phyloP scores from a whole-genome alignment of 225 moss, liverwort and hornwort species.

The Anthoceros angustus region DNA sequence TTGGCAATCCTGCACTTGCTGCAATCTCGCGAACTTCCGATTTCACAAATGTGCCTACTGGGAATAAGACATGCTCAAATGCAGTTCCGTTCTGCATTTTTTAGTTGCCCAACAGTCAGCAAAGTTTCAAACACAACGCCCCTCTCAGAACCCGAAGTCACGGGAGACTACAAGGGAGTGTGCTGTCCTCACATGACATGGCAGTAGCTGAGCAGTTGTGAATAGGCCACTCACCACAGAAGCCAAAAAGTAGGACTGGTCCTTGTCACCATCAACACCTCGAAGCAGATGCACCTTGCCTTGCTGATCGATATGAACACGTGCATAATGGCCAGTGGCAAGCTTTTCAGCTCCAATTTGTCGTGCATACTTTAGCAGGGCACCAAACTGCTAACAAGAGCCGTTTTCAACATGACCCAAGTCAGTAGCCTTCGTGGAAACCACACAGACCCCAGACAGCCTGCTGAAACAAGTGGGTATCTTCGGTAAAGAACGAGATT shows the following conservation, averaged over 20 bases:
- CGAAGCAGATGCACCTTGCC: conserved; percentile 64
- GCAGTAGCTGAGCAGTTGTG: neutral
- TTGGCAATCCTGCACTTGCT: conserved; percentile 47
- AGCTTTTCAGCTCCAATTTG: conserved; percentile 74
- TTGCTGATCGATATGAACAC: conserved; percentile 28
- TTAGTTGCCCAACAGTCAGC: neutral
- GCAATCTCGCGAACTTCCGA: conserved; percentile 55
- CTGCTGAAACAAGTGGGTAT: too few species aligned
- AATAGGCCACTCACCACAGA: conserved; percentile 50
- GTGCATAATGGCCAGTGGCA: conserved; percentile 94
- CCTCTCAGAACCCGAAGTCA: neutral
- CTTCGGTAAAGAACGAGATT: too few species aligned
- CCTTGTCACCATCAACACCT: conserved; percentile 59
- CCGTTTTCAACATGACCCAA: neutral
- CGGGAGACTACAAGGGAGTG: neutral
- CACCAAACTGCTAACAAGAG: conserved; percentile 47
- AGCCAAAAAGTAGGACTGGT: conserved; percentile 92
- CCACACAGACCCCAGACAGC: too few species aligned
- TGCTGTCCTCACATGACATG: neutral
- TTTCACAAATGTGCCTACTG: conserved; percentile 54
- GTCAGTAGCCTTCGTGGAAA: too few species aligned
- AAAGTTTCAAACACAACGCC: neutral
- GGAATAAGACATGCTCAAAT: conserved; percentile 59
- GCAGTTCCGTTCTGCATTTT: conserved; percentile 44
- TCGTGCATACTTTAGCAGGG: conserved; percentile 50